A percentile compares a stretch with the other conserved stretches of the same genome.
These are phyloP conservation scores for Strobilomyces dryophilus DNA, from an alignment of 768 basidiomycete species.

Conservation along the genomic window DNA sequence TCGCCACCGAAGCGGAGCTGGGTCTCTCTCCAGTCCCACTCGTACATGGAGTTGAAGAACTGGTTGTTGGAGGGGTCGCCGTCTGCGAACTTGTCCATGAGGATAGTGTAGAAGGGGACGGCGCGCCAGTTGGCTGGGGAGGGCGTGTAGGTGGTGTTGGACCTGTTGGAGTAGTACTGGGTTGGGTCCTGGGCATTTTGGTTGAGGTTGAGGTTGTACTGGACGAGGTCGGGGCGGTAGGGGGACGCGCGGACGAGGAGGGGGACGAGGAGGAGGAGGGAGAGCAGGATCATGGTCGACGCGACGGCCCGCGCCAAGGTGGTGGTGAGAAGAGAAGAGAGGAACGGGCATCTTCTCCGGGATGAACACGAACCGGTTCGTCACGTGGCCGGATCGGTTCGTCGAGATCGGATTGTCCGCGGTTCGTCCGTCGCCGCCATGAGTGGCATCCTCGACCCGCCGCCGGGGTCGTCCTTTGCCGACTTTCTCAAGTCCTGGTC, in stretches of 20 bases:
- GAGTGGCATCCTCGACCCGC: slow-evolving; percentile 45
- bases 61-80: slow-evolving; percentile 92
- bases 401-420: neutral
- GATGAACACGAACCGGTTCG: neutral
- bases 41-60: slow-evolving; percentile 74
- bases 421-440: neutral
- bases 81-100: slow-evolving; percentile 92
- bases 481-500: slow-evolving; percentile 71
- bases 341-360: neutral
- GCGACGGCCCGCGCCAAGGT: neutral
- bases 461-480: slow-evolving; percentile 51
- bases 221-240: slow-evolving; percentile 58
- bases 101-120: slow-evolving; percentile 73
- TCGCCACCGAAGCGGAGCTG: slow-evolving; percentile 90
- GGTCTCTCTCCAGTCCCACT: slow-evolving; percentile 84
- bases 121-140: slow-evolving; percentile 87
- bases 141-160: slow-evolving; percentile 64
- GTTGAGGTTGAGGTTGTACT: slow-evolving; percentile 80
- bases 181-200: slow-evolving; percentile 61
- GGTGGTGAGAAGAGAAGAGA: neutral
- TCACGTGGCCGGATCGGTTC: neutral
- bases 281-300: slow-evolving; percentile 17
- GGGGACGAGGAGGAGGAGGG: slow-evolving; percentile 37
- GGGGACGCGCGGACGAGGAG: slow-evolving; percentile 53
- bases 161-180: slow-evolving; percentile 60